Evolutionary conservation across 1,139 yeast species (phyloP).

Genomic region (Magnusiomyces magnusii): DNA sequence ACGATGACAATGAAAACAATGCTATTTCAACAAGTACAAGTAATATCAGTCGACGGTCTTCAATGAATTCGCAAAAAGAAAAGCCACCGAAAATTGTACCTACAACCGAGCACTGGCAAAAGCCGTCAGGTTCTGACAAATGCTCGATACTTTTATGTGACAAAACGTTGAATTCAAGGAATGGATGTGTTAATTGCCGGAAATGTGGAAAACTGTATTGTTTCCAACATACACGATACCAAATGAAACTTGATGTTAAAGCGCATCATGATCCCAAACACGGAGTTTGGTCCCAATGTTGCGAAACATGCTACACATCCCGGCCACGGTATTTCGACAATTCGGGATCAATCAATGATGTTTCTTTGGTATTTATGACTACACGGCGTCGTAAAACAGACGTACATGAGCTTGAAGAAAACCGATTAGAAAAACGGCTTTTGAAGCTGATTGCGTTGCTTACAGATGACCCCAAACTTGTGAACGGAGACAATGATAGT

Average conservation of each 20-base stretch:
- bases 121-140: slow-evolving; percentile 34
- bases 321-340: slow-evolving; percentile 49
- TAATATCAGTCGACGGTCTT: background rate
- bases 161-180: slow-evolving; percentile 26
- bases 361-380: slow-evolving; percentile 39
- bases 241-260: slow-evolving; percentile 39
- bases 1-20: background rate
- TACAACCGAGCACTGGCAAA: slow-evolving; percentile 58
- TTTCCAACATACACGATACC: slow-evolving; percentile 51
- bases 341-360: slow-evolving; percentile 39
- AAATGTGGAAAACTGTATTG: slow-evolving; percentile 69
- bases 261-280: slow-evolving; percentile 42
- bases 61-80: background rate
- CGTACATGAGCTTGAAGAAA: slow-evolving; percentile 40
- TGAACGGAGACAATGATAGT: slow-evolving; percentile 11
- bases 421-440: slow-evolving; percentile 58
- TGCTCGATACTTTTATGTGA: slow-evolving; percentile 32
- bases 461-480: slow-evolving; percentile 1
- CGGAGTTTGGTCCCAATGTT: slow-evolving; percentile 68
- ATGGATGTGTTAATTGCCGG: slow-evolving; percentile 34
- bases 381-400: slow-evolving; percentile 40
- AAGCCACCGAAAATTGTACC: slow-evolving; percentile 24
- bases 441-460: slow-evolving; percentile 33
- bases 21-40: background rate
- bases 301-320: slow-evolving; percentile 49